Evolutionary conservation across 306 rosid genomes (phyloP).

Genomic region (Gastrolobium bilobum): DNA sequence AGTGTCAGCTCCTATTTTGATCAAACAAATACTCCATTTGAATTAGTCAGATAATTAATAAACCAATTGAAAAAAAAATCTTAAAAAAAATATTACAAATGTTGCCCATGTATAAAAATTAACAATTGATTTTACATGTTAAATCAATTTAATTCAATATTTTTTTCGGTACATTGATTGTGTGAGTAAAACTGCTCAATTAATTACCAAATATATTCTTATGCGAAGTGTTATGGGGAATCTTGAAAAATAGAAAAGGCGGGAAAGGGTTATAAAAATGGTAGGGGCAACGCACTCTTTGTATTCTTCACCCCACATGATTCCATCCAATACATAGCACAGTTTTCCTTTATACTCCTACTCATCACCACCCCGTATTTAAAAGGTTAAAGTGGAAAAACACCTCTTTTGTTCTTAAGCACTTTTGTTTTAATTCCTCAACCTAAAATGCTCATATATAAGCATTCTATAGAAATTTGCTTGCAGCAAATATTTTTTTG

Average conservation of each 20-base stretch:
- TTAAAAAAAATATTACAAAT: background rate
- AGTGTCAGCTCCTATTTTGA: no score
- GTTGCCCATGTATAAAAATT: background rate
- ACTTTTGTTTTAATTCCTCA: constrained; percentile 22
- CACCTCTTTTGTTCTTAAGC: constrained; percentile 1
- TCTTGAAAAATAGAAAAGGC: constrained; percentile 52
- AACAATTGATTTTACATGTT: constrained; percentile 44
- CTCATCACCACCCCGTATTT: constrained; percentile 49
- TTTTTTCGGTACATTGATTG: constrained; percentile 35
- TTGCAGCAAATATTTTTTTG: background rate
- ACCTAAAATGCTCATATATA: no score
- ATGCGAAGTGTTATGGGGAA: constrained; percentile 56
- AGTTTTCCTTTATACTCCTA: constrained; percentile 45
- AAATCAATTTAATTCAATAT: constrained; percentile 43
- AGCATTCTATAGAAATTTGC: background rate
- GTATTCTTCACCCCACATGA: constrained; percentile 41
- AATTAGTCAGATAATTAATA: no score
- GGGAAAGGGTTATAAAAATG: constrained; percentile 24
- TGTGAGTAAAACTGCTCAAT: constrained; percentile 37
- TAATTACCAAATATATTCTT: constrained; percentile 51
- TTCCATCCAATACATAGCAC: constrained; percentile 40
- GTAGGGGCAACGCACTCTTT: constrained; percentile 46
- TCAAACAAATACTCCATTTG: no score
- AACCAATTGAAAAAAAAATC: background rate
- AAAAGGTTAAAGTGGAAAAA: constrained; percentile 18